Base-by-base conservation (phyloP, 148 eudicot species). In the Rhododendron molle region DNA sequence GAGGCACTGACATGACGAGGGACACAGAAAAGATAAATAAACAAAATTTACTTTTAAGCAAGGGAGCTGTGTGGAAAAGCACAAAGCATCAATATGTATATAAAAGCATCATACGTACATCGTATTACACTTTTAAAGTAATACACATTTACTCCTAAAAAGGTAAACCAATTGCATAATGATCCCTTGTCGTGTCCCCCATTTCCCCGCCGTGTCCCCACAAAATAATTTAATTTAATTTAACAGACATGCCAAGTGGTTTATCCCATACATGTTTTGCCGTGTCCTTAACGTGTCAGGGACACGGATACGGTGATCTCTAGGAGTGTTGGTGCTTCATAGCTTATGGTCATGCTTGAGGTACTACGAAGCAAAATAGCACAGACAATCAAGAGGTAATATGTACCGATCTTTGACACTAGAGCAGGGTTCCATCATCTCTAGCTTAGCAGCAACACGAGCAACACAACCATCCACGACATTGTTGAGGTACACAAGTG, bases 381-480 rank as follows among this genome's bases (percentile, higher is more conserved):
- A 65, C 69, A 76, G 76, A 76, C 82, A 23, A 73, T 26, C 18
- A 86, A 43, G 76, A 54, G 65, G 65, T 56, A 44, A 50, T 20
- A 16, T 36, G 1, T 80, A 84, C 89, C 89, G 74, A 47, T 87
- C 87, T 88, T 95, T 95, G 14, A 94, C 92, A 87, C 98, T 95
- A 3, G 97, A 92, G 91, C 93, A 94, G 10, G 98, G 98, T 83
- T 94, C 94, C 98, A 94, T 94, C 76, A 85, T 92, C 89, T 95
- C 98, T 83, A 95, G 85, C 90, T 92, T 94, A 52, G 94, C 96
- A 83, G 96, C 98, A 72, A 95, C 58, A 73, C 91, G 93, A 50
- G 93, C 98, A 26, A 88, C 92, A 71, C 97, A 95, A 5, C 98
- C 97, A 86, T 94, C 96, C 43, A 90, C 93, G 3, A 93, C 88